Evolutionary conservation across 73 alveolate species (phyloP).

Genomic region (Blepharisma japonicum): DNA sequence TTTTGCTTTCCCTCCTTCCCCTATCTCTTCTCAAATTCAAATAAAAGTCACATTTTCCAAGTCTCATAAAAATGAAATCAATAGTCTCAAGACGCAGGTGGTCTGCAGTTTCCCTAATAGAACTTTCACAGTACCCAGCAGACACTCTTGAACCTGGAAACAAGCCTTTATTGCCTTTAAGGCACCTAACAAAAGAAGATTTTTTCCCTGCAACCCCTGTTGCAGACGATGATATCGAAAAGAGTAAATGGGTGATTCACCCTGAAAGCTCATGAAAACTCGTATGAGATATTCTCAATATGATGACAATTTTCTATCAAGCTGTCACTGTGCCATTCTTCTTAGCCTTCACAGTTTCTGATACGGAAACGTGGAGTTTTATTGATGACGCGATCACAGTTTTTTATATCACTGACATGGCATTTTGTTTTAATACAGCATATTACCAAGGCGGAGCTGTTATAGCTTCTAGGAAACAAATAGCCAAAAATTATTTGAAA

Average conservation of each 20-base stretch:
- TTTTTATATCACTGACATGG: slow-evolving; percentile 50
- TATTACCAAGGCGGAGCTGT: slow-evolving; percentile 63
- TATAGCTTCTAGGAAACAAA: slow-evolving; percentile 47
- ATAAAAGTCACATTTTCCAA: too few relatives aligned
- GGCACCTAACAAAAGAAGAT: slow-evolving; percentile 10
- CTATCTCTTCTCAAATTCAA: too few relatives aligned
- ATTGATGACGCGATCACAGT: slow-evolving; percentile 34
- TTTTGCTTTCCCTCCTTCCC: too few relatives aligned
- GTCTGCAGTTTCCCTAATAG: slow-evolving; percentile 18
- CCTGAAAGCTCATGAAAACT: slow-evolving; percentile 51
- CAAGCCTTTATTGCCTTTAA: neutral
- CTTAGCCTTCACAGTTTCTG: slow-evolving; percentile 47
- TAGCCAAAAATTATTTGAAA: slow-evolving; percentile 49
- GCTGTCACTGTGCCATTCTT: slow-evolving; percentile 56
- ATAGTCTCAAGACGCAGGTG: neutral
- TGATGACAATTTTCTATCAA: slow-evolving; percentile 45
- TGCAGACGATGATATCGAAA: slow-evolving; percentile 23
- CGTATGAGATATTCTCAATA: slow-evolving; percentile 51
- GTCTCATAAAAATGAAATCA: too few relatives aligned
- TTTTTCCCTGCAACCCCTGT: slow-evolving; percentile 17
- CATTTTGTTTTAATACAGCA: slow-evolving; percentile 60
- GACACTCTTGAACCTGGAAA: neutral
- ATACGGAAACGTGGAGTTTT: slow-evolving; percentile 31
- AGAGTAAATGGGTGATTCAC: slow-evolving; percentile 28
- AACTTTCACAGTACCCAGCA: neutral